Evolutionary conservation across 441 rosid genomes (phyloP).

Genomic region (Populus trichocarpa): DNA sequence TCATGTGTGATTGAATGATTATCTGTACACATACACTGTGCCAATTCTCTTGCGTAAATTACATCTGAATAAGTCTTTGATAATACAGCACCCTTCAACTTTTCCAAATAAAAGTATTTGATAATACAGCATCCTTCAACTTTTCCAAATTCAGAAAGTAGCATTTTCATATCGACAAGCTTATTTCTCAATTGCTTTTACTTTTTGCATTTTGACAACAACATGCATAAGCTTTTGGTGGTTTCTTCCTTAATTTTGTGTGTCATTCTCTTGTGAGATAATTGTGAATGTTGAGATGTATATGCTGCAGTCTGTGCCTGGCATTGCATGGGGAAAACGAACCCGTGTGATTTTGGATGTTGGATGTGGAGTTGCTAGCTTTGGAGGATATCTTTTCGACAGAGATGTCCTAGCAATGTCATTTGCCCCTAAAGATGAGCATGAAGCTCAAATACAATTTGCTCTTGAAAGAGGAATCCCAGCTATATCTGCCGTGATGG

Average conservation of each 20-base stretch:
- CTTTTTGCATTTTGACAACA: neutral
- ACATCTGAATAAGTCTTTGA: neutral
- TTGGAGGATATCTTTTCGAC: constrained; percentile 90
- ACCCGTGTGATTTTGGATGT: constrained; percentile 87
- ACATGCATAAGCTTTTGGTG: neutral
- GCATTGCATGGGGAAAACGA: constrained; percentile 81
- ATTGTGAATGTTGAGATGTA: constrained; percentile 23
- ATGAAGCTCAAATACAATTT: constrained; percentile 94
- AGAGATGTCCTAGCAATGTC: constrained; percentile 87
- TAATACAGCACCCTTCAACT: neutral
- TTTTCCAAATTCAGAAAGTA: neutral
- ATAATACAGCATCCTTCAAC: neutral
- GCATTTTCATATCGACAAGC: neutral
- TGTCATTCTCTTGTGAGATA: neutral
- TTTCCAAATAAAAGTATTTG: neutral
- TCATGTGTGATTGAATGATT: too few species aligned
- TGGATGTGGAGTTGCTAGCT: constrained; percentile 98
- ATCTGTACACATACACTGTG: too few species aligned
- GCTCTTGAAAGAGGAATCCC: too few species aligned
- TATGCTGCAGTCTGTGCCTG: constrained; percentile 68
- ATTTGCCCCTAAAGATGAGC: constrained; percentile 96
- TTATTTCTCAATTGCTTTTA: neutral
- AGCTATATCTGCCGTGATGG: constrained; percentile 95
- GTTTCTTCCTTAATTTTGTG: neutral
- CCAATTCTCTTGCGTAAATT: neutral